Base-by-base conservation (phyloP, 2,329 filamentous ascomycete species). In the Cucurbitaria berberidis region DNA sequence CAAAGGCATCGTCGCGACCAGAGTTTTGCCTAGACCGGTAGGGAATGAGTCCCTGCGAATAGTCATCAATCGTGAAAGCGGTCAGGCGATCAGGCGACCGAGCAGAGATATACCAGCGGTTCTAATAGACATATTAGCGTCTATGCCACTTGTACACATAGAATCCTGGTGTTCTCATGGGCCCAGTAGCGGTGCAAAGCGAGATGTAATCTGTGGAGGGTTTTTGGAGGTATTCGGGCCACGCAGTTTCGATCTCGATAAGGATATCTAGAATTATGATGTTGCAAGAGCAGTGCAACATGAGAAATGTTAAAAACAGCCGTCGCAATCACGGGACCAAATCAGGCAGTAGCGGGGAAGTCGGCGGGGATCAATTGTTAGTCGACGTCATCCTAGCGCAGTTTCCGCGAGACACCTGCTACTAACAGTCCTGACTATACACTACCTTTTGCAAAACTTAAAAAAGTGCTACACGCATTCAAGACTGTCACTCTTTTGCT, bases 111-210 rank as follows among this genome's bases (percentile, higher is more conserved):
- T n/a, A 46, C 48, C 16, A 40, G 15, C 42, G 43, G 22, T 48
- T 52, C 18, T 47, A 48, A 35, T 40, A 52, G 21, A 52, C 49
- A 34, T 52, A 48, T 34, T 47, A 52, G 16, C 44, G 26, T 15
- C 49, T 35, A 24, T 22, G 27, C 32, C 43, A 52, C 29, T 29
- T 40, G 24, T 21, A 46, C 34, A 43, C 34, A 24, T 41, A 52
- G 5, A 41, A 26, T 8, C 49, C 49, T 1, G 26, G 32, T 15
- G 49, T 52, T n/a, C 49, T 43, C 49, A 48, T 52, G 32, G 13
- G 45, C 27, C 15, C n/a, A 8, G 26, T 29, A 15, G 16, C 18
- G 18, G 2, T 7, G n/a, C 21, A 34, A 16, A 34, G n/a, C n/a
- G 6, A 34, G 3, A 16, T 6, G n/a, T 34, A 5, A 15, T 34